Evolutionary conservation across 768 basidiomycete species (phyloP), one percentile per base, ranked within the genome.

Genomic region (Kwoniella mangroviensis): DNA sequence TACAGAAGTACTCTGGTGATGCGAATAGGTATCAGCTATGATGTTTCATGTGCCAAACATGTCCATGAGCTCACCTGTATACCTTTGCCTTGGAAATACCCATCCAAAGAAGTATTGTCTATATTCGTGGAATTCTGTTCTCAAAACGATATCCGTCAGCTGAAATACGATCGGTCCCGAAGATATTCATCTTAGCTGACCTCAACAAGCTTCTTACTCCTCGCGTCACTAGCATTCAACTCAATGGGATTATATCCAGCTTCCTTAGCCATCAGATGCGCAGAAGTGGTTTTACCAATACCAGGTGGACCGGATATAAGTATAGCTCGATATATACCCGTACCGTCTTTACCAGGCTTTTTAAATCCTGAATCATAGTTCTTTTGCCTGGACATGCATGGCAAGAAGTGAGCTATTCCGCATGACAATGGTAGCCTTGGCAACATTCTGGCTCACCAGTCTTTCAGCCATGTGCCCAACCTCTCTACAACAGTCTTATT

Each of bases 151-250:
- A 15, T n/a, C 49, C 17, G 24, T 58, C 9, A 57, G 69, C 65
- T 24, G n/a, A 55, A 10, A 1, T 2, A 7, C 19, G 28, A 11
- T 13, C 26, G n/a, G 2, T 26, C 43, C 7, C 21, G 22, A 7
- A 2, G 22, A 40, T n/a, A 15, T 15, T 40, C 9, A 24, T 24
- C 13, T 15, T 15, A 11, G 54, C 85, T 71, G 65, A 92, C 94
- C 88, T 98, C 95, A 24, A 98, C 90, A 45, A 99, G 88, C 83
- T 96, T 97, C 86, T 98, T 98, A 82, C 94, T 98, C 69, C 97
- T 86, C 1, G 92, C 87, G 76, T 98, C 97, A 83, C 94, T 96
- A 1, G 97, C 97, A 78, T 99, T 99, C 68, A 98, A 85, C 79
- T 99, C 97, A 68, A 99, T 92, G 0, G 95, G 91, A 2, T 90